These are phyloP conservation scores for Pterulicium gracile DNA, from an alignment of 1,284 basidiomycete genomes.

Conservation along the genomic window DNA sequence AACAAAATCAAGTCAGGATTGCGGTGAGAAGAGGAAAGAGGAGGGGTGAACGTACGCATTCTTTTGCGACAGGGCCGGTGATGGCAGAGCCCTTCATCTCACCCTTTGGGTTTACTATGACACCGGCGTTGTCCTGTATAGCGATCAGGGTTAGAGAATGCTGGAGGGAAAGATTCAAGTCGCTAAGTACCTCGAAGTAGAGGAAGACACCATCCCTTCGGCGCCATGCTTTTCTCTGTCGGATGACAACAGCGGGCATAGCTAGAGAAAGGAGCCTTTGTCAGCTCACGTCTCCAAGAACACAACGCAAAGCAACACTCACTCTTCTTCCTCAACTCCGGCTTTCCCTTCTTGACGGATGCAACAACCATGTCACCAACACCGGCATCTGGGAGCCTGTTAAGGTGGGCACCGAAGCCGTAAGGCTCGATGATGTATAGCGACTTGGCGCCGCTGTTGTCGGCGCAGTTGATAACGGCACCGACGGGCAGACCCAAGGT, in stretches of 20 bases:
- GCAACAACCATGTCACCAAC: conserved; percentile 99
- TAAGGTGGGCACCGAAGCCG: conserved; percentile 92
- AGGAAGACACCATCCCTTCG: conserved; percentile 97
- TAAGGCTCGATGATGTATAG: conserved; percentile 86
- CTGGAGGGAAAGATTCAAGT: background rate
- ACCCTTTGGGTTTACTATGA: conserved; percentile 98
- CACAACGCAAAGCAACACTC: conserved; percentile 21
- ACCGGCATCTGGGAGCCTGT: conserved; percentile 96
- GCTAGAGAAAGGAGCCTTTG: conserved; percentile 35
- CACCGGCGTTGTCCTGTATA: conserved; percentile 84
- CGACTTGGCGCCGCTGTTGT: conserved; percentile 99
- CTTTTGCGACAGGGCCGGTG: conserved; percentile 95
- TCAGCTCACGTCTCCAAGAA: conserved; percentile 2
- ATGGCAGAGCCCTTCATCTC: conserved; percentile 99
- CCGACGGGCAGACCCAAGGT: conserved; percentile 96
- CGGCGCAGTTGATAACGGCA: conserved; percentile 98
- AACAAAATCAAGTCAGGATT: conserved; percentile 5
- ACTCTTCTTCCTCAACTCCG: conserved; percentile 99
- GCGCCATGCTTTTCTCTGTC: conserved; percentile 98
- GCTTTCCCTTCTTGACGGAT: conserved; percentile 99
- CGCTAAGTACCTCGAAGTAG: conserved; percentile 77
- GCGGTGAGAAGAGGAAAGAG: conserved; percentile 1
- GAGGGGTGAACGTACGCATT: conserved; percentile 59
- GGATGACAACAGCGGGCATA: conserved; percentile 95
- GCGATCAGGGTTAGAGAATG: background rate